phyloP scores from a whole-genome alignment of 2,329 filamentous ascomycete species.

The Talaromyces verruculosus region DNA sequence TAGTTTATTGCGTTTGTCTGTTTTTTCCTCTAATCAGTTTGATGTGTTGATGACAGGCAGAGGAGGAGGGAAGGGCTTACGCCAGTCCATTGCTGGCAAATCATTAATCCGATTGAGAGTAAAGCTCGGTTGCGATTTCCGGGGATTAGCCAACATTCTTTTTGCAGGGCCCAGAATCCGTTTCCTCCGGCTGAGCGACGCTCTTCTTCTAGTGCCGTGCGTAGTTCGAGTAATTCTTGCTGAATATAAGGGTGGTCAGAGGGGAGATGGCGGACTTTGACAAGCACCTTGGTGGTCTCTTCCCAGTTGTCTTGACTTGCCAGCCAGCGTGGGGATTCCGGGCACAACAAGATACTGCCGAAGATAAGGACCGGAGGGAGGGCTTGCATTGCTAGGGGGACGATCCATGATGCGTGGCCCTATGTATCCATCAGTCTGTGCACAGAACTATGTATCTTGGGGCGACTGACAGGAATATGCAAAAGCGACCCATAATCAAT shows the following conservation, averaged over 20 bases:
- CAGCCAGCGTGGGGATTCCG: constrained; percentile 64
- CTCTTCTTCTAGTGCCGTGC: constrained; percentile 26
- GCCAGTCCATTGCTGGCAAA: constrained; percentile 53
- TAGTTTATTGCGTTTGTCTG: constrained; percentile 59
- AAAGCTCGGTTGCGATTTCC: constrained; percentile 11
- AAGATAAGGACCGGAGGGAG: constrained; percentile 55
- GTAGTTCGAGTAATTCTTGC: constrained; percentile 50
- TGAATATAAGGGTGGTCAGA: constrained; percentile 52
- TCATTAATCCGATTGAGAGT: constrained; percentile 54
- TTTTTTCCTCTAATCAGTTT: constrained; percentile 31
- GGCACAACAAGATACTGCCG: constrained; percentile 46
- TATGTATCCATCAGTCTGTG: not conserved
- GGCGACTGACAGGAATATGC: constrained; percentile 43
- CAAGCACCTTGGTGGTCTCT: constrained; percentile 55
- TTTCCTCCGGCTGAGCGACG: constrained; percentile 27
- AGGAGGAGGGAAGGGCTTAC: constrained; percentile 67
- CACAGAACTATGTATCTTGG: constrained; percentile 30
- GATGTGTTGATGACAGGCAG: constrained; percentile 50
- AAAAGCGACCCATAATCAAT: constrained; percentile 48
- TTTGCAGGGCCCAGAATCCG: constrained; percentile 34
- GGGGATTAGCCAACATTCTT: constrained; percentile 32
- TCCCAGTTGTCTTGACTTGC: constrained; percentile 66
- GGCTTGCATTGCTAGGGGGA: constrained; percentile 63
- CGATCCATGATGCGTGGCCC: constrained; percentile 52
- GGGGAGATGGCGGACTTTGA: constrained; percentile 55